Evolutionary conservation across 2,329 filamentous ascomycete genomes (phyloP).

Genomic region (Alternaria gaisen): DNA sequence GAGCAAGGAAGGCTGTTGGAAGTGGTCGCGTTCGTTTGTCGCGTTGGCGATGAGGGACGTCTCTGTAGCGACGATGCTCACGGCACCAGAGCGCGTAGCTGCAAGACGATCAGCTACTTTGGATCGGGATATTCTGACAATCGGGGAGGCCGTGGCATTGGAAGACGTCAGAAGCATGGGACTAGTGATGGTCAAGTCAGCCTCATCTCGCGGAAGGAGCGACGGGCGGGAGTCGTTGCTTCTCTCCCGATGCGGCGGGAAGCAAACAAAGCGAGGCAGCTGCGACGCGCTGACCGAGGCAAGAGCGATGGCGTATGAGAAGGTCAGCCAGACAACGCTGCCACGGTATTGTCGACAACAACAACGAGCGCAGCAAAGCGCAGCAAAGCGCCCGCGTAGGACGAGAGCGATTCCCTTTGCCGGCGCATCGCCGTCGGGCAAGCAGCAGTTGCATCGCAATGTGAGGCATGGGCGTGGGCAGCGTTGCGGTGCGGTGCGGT

Average conservation of each 20-base stretch:
- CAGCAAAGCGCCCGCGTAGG: constrained; percentile 32
- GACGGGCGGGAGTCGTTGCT: constrained; percentile 17
- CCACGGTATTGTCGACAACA: constrained; percentile 9
- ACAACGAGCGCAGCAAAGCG: constrained; percentile 19
- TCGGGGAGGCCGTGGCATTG: neutral
- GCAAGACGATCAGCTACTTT: neutral
- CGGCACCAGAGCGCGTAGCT: neutral
- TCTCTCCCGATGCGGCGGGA: constrained; percentile 28
- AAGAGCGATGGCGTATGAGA: constrained; percentile 27
- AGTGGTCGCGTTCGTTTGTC: neutral
- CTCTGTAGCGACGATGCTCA: neutral
- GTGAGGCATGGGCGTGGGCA: constrained; percentile 10
- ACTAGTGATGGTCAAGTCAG: constrained; percentile 1
- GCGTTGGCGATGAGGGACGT: constrained; percentile 4
- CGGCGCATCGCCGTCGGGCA: constrained; percentile 21
- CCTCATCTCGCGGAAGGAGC: constrained; percentile 19
- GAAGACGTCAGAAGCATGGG: neutral
- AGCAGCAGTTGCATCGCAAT: constrained; percentile 6
- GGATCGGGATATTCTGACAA: neutral
- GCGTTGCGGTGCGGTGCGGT: constrained; percentile 25
- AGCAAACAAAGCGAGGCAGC: constrained; percentile 29
- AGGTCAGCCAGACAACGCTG: constrained; percentile 14
- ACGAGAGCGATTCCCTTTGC: constrained; percentile 30
- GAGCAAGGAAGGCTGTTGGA: constrained; percentile 19
- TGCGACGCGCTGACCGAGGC: constrained; percentile 20